These are phyloP conservation scores for Epichloe amarillans DNA, from an alignment of 2,329 filamentous ascomycete genomes.

Conservation along the genomic window DNA sequence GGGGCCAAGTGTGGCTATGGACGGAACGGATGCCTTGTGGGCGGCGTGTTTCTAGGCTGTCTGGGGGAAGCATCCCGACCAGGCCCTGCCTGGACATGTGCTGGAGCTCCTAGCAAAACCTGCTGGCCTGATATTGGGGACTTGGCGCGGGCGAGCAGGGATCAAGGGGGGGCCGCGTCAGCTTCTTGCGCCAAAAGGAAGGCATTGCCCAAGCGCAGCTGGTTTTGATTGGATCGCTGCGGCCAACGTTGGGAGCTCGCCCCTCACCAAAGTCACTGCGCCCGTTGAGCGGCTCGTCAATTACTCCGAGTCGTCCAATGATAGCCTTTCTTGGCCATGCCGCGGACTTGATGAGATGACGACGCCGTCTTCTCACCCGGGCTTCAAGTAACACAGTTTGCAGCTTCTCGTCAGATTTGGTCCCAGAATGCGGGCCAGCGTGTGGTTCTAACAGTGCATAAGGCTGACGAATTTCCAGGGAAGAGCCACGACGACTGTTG, in stretches of 20 bases:
- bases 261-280: background rate
- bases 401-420: background rate
- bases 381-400: background rate
- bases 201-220: background rate
- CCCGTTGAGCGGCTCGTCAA: background rate
- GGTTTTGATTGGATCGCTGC: background rate
- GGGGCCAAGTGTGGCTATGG: conserved; percentile 18
- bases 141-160: conserved; percentile 9
- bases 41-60: background rate
- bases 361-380: conserved; percentile 1
- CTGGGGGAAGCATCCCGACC: conserved; percentile 1
- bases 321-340: background rate
- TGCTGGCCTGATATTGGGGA: background rate
- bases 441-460: conserved; percentile 1
- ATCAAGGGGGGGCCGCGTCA: conserved; percentile 14
- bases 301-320: background rate
- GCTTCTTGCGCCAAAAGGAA: conserved; percentile 8
- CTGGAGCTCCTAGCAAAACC: conserved; percentile 4
- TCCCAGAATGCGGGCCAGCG: background rate
- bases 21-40: conserved; percentile 18
- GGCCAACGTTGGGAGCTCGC: background rate
- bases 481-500: conserved; percentile 4
- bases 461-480: conserved; percentile 11
- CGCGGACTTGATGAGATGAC: conserved; percentile 5
- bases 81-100: conserved; percentile 6